Percentiles rank a stretch among this genome's conserved stretches.
phyloP scores from a whole-genome alignment of 2,329 filamentous ascomycete genomes.

The Albifimbria verrucaria region DNA sequence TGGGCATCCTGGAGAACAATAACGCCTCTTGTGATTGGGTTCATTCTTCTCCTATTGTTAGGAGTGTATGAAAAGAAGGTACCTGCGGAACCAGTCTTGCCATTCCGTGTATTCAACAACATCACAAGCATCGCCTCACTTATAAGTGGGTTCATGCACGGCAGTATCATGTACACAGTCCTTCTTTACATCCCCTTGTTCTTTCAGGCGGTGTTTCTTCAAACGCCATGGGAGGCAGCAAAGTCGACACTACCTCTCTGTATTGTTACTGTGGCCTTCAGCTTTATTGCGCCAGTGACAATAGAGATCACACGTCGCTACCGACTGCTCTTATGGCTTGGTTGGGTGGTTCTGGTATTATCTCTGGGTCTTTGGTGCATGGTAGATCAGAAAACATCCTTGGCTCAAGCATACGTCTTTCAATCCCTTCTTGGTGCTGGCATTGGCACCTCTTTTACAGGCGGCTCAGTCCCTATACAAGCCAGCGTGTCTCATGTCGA shows the following conservation, averaged over 20 bases:
- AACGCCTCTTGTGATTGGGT: constrained; percentile 26
- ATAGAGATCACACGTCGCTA: constrained; percentile 4
- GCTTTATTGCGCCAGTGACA: constrained; percentile 1
- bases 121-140: constrained; percentile 19
- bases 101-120: constrained; percentile 25
- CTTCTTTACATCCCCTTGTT: constrained; percentile 29
- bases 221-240: constrained; percentile 1
- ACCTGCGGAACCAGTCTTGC: constrained; percentile 25
- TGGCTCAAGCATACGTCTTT: constrained; percentile 13
- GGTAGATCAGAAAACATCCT: constrained; percentile 1
- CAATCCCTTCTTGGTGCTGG: constrained; percentile 21
- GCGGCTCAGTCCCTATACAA: constrained; percentile 26
- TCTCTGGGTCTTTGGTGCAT: constrained; percentile 2
- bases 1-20: constrained; percentile 30
- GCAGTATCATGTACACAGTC: constrained; percentile 23
- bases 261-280: background rate
- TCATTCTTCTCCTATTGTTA: constrained; percentile 22
- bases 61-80: constrained; percentile 22
- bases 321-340: background rate
- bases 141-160: constrained; percentile 24
- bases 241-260: constrained; percentile 2
- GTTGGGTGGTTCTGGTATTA: constrained; percentile 4
- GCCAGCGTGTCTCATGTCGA: constrained; percentile 28
- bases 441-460: constrained; percentile 17
- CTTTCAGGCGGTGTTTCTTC: constrained; percentile 26